Base-by-base conservation (phyloP, 495 filamentous ascomycete genomes). In the Daldinia grandis region DNA sequence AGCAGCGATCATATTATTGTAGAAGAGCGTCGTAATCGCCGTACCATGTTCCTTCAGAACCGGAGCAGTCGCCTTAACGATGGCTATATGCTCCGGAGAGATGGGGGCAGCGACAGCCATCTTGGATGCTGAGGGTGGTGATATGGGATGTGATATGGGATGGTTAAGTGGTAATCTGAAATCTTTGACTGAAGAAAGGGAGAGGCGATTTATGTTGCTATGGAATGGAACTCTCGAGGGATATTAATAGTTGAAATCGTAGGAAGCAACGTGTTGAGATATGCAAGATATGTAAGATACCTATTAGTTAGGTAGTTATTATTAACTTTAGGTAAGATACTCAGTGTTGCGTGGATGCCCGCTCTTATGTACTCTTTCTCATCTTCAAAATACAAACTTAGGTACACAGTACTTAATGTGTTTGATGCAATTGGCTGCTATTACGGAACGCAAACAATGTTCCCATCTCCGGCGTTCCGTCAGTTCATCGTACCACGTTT, bases 11-110 rank as follows among this genome's bases (percentile, higher is more conserved):
- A 94, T 80, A 79, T 89, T 88, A 28, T 83, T 76, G 78, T 94
- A 94, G 82, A 93, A 92, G 58, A 83, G 72, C 8, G 79, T 82
- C 17, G 90, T 92, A 78, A 93, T 92, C 50, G 84, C 81, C 19
- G 77, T 77, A 76, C 91, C 91, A 76, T 93, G 86, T 62, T 88
- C 83, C 44, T 85, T 83, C 17, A 93, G 83, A 12, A 92, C 84
- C 6, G 88, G 87, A 25, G 81, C 87, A 17, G 87, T 89, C 51
- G 87, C 74, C 70, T 88, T 88, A 77, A 89, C 83, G 73, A 84
- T 84, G 67, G 79, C 78, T 57, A 85, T 79, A 68, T 85, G 83
- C 4, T 74, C 71, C 6, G 74, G 68, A 3, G 82, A 80, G 33
- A 84, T 73, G 58, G 78, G 65, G 8, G 78, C 72, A 28, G 76